phyloP scores from a whole-genome alignment of 148 eudicot species.

The Cornus kousa region DNA sequence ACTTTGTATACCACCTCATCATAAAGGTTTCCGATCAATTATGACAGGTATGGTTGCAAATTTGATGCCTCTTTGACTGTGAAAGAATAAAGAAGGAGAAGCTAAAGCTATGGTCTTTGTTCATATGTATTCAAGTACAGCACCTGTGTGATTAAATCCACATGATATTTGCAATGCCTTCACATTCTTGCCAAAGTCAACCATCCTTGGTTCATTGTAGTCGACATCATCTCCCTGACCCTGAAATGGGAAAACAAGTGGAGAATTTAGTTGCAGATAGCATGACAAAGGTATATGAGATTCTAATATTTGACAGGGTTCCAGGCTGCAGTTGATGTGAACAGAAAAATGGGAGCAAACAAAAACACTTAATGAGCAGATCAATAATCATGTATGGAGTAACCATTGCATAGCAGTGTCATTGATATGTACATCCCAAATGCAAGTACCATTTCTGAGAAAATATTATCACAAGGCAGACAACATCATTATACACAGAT shows the following conservation, averaged over 20 bases:
- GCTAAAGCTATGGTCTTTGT: background rate
- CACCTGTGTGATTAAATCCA: conserved; percentile 95
- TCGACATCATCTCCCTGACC: conserved; percentile 89
- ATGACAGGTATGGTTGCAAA: background rate
- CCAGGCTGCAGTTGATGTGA: no score
- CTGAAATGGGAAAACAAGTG: conserved; percentile 29
- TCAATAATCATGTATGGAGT: no score
- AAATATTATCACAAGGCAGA: background rate
- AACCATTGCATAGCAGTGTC: no score
- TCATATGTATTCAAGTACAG: conserved; percentile 49
- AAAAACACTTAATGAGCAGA: no score
- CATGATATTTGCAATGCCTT: conserved; percentile 82
- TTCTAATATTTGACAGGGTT: background rate
- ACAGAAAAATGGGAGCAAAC: no score
- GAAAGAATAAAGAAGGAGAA: background rate
- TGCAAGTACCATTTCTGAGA: background rate
- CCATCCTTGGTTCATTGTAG: conserved; percentile 53
- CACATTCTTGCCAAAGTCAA: conserved; percentile 55
- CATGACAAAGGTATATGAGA: background rate
- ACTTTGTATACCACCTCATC: background rate
- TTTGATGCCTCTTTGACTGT: background rate
- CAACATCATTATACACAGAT: no score
- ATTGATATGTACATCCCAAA: no score
- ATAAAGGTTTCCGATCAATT: background rate
- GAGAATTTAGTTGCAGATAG: background rate